phyloP scores from a whole-genome alignment of 108 stramenopile species.

The Nitzschia sp. region DNA sequence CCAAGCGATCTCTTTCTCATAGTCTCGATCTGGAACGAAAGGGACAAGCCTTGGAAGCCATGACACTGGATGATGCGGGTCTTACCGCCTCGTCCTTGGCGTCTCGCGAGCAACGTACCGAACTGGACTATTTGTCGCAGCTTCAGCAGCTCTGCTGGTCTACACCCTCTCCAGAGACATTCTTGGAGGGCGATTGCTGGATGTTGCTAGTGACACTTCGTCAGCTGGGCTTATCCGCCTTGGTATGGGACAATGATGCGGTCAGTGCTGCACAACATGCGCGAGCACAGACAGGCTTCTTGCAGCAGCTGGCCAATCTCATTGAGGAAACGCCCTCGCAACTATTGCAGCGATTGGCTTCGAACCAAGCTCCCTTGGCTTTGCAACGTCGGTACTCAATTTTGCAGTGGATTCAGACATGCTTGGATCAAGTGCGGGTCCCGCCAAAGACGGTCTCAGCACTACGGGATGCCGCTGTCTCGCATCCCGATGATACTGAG shows the following conservation, averaged over 20 bases:
- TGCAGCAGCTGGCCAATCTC: slow-evolving; percentile 23
- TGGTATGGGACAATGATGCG: slow-evolving; percentile 56
- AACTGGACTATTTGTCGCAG: slow-evolving; percentile 46
- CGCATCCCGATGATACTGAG: slow-evolving; percentile 8
- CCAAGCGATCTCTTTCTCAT: slow-evolving; percentile 31
- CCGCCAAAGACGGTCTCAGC: background rate
- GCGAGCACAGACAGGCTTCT: background rate
- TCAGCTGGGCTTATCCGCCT: slow-evolving; percentile 39
- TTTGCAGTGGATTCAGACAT: slow-evolving; percentile 61
- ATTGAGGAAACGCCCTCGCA: slow-evolving; percentile 41
- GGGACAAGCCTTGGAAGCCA: slow-evolving; percentile 15
- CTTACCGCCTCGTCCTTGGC: slow-evolving; percentile 18
- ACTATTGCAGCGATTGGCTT: slow-evolving; percentile 28
- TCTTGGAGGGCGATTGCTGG: slow-evolving; percentile 69
- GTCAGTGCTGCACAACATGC: slow-evolving; percentile 22
- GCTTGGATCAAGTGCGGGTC: slow-evolving; percentile 39
- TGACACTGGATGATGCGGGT: slow-evolving; percentile 17
- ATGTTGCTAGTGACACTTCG: slow-evolving; percentile 51
- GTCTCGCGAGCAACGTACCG: slow-evolving; percentile 35
- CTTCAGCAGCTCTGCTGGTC: slow-evolving; percentile 14
- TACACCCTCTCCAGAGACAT: background rate
- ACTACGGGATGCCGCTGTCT: background rate
- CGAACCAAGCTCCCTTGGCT: slow-evolving; percentile 17
- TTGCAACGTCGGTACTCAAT: slow-evolving; percentile 49
- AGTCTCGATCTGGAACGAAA: slow-evolving; percentile 37